Conservation (phyloP, 139 green algal species). For the Microglena sp. region DNA sequence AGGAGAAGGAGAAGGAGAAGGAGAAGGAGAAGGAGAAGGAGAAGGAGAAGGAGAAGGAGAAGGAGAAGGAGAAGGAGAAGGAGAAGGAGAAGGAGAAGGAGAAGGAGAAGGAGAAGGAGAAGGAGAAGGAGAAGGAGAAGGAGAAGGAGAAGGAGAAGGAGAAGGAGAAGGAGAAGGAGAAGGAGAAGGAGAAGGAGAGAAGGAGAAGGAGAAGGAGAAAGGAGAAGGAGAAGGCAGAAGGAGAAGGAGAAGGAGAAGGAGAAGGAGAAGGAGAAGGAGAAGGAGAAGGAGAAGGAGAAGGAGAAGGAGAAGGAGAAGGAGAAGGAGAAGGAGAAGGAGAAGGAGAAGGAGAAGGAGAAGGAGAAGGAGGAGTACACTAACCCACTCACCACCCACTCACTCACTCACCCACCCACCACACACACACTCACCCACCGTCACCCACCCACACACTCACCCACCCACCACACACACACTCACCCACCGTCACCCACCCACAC, state of each 20-base stretch:
- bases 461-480: too few relatives aligned
- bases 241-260: constrained; percentile 2
- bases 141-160: constrained; percentile 2
- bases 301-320: constrained; percentile 2
- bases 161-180: constrained; percentile 2
- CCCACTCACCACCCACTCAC: too few relatives aligned
- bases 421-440: too few relatives aligned
- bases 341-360: constrained; percentile 2
- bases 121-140: constrained; percentile 2
- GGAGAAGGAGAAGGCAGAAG: too few relatives aligned
- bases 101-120: constrained; percentile 2
- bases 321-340: constrained; percentile 2
- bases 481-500: too few relatives aligned
- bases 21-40: constrained; percentile 2
- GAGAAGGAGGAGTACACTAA: neutral
- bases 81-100: constrained; percentile 2
- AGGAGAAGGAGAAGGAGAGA: constrained; percentile 2
- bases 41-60: constrained; percentile 2
- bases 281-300: constrained; percentile 2
- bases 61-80: constrained; percentile 2
- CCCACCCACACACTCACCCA: too few relatives aligned
- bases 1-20: constrained; percentile 2
- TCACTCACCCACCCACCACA: too few relatives aligned
- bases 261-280: constrained; percentile 2
- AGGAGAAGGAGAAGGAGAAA: constrained; percentile 3